Percentiles rank a stretch among this genome's conserved stretches.
Evolutionary conservation across 2,329 filamentous ascomycete species (phyloP).

Genomic region (Neofusicoccum ribis): DNA sequence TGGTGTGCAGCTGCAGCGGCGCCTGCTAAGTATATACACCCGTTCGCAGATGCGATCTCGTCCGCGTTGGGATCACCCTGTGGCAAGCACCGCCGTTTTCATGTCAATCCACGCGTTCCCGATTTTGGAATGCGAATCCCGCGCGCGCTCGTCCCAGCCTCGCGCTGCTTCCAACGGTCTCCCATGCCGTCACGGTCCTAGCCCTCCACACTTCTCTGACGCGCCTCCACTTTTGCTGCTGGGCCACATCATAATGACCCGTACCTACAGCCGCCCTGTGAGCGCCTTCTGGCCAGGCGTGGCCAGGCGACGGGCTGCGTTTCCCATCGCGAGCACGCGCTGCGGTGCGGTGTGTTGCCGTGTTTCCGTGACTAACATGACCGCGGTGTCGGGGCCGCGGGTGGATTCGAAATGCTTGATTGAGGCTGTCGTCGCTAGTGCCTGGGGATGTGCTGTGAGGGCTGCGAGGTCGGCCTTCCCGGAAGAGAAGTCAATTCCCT

Average conservation of each 20-base stretch:
- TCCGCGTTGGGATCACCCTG: conserved; percentile 4
- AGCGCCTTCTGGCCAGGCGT: not conserved
- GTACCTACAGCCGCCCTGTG: not conserved
- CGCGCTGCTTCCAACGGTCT: conserved; percentile 18
- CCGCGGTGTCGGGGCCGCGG: not conserved
- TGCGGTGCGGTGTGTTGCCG: conserved; percentile 7
- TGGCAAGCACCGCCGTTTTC: conserved; percentile 7
- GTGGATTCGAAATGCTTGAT: conserved; percentile 6
- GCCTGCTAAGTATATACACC: not conserved
- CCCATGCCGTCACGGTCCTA: conserved; percentile 24
- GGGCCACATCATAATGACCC: conserved; percentile 17
- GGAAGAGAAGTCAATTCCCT: conserved; percentile 22
- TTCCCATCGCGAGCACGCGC: not conserved
- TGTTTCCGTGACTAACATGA: conserved; percentile 18
- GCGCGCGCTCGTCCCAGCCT: conserved; percentile 16
- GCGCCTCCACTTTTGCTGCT: conserved; percentile 29
- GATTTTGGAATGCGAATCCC: conserved; percentile 18
- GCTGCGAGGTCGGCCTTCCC: conserved; percentile 19
- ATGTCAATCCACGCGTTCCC: conserved; percentile 19
- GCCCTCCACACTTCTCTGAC: conserved; percentile 28
- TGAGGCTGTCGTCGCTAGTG: conserved; percentile 12
- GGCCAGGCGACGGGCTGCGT: not conserved
- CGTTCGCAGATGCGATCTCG: conserved; percentile 11
- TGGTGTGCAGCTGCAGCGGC: not conserved
- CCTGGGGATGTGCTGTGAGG: conserved; percentile 14